phyloP scores from a whole-genome alignment of 2,329 filamentous ascomycete species.

The Septoria petroselini region DNA sequence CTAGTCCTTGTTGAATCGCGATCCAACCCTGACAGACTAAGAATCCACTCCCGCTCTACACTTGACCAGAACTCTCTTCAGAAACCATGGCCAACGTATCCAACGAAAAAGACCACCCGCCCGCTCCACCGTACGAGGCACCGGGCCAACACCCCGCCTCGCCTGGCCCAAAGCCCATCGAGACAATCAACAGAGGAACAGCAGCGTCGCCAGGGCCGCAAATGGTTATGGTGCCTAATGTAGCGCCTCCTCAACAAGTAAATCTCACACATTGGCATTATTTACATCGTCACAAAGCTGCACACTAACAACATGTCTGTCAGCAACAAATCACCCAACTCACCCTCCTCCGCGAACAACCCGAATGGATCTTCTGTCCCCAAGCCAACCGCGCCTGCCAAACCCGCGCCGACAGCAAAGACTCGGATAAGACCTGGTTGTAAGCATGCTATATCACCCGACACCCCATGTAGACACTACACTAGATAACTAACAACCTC shows the following conservation, averaged over 20 bases:
- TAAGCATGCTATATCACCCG: slow-evolving; percentile 5
- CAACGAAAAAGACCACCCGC: slow-evolving; percentile 1
- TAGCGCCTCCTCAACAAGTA: slow-evolving; percentile 12
- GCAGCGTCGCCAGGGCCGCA: slow-evolving; percentile 7
- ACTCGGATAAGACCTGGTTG: slow-evolving; percentile 18
- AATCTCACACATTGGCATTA: too few relatives aligned
- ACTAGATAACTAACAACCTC: background rate
- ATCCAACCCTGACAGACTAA: too few relatives aligned
- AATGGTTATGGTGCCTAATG: slow-evolving; percentile 15
- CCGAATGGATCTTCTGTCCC: slow-evolving; percentile 15
- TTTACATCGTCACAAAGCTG: background rate
- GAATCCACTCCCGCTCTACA: too few relatives aligned
- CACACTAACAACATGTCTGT: background rate
- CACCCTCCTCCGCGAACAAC: slow-evolving; percentile 10
- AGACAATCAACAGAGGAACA: slow-evolving; percentile 7
- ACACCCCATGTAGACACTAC: background rate
- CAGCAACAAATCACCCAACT: slow-evolving; percentile 6
- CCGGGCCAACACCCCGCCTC: background rate
- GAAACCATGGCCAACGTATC: background rate
- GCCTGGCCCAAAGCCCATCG: background rate
- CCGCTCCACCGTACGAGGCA: slow-evolving; percentile 4
- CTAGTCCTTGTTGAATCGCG: too few relatives aligned
- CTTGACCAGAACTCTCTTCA: too few relatives aligned
- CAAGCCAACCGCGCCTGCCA: slow-evolving; percentile 4
- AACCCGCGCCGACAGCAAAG: slow-evolving; percentile 16